Evolutionary conservation across 306 rosid species (phyloP).

Genomic region (Albizia julibrissin): DNA sequence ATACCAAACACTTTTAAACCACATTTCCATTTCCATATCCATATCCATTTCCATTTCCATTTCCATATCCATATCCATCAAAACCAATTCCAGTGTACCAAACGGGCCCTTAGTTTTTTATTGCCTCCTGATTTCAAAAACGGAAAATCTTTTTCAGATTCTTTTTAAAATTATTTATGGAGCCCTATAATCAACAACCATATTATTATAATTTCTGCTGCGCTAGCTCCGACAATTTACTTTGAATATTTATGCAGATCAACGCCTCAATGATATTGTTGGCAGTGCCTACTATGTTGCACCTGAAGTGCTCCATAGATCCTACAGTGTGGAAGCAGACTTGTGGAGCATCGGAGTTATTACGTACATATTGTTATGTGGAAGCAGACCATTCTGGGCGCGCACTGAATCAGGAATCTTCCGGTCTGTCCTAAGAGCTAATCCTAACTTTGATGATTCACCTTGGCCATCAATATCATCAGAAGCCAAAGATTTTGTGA

Average conservation of each 20-base stretch:
- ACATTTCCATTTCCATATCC: too few species aligned
- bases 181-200: conserved; percentile 1
- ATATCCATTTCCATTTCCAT: too few species aligned
- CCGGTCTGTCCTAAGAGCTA: conserved; percentile 90
- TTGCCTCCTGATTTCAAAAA: conserved; percentile 15
- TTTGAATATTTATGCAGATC: conserved; percentile 63
- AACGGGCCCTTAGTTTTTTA: conserved; percentile 25
- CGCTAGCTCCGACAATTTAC: conserved; percentile 37
- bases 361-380: conserved; percentile 87
- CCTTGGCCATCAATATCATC: conserved; percentile 95
- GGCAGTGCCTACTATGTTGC: conserved; percentile 99
- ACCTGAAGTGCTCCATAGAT: conserved; percentile 95
- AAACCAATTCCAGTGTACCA: too few species aligned
- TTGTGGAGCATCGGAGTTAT: conserved; percentile 97
- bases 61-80: too few species aligned
- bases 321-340: conserved; percentile 89
- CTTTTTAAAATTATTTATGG: conserved; percentile 6
- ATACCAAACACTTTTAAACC: too few species aligned
- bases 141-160: neutral
- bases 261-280: conserved; percentile 90
- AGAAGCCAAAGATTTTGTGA: conserved; percentile 93
- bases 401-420: conserved; percentile 97
- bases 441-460: conserved; percentile 86
- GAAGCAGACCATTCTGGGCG: conserved; percentile 98
- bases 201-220: conserved; percentile 19